Base-by-base conservation (phyloP, 2,329 filamentous ascomycete genomes). In the Madurella fahalii region DNA sequence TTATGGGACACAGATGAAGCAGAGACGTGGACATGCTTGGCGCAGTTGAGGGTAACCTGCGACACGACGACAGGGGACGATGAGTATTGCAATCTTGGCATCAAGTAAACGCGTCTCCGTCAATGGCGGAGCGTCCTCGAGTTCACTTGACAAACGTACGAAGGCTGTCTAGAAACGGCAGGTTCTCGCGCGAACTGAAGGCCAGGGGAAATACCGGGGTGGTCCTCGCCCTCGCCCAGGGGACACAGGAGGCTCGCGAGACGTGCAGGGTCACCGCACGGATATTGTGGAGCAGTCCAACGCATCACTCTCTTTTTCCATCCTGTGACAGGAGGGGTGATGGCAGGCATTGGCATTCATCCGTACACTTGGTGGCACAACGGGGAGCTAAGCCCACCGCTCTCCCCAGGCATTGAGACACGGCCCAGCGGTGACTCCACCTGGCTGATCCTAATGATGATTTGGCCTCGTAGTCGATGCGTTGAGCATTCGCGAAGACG, bases 11-110 rank as follows among this genome's bases (percentile, higher is more conserved):
- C 30, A 48, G 16, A 57, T 25, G 53, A 47, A 45, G 54, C 40
- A 56, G 45, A 34, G 25, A 40, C 30, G 47, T 44, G 47, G 44
- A 18, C 16, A 54, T 31, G 51, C 32, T 40, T 17, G 25, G 41
- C 30, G 39, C 31, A 43, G 56, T 40, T 7, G 18, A 17, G 37
- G 49, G 40, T 44, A 60, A 47, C 31, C 54, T 60, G 62, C 60
- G 58, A 63, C 63, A 56, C 50, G 57, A 56, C 53, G 44, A 56
- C 53, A 41, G 58, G 57, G 53, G 39, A 50, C 34, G 44, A 50
- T 42, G 46, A 47, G 48, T 56, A 45, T 50, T 50, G 52, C 25
- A 25, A 25, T 3, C 25, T 25, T 25, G 25, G 25, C 25, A 25
- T 25, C 7, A 25, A 25, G 25, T 25, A 25, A 25, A 25, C 7